These are phyloP conservation scores for Alternaria arbusti DNA, from an alignment of 2,329 filamentous ascomycete genomes.

Conservation along the genomic window DNA sequence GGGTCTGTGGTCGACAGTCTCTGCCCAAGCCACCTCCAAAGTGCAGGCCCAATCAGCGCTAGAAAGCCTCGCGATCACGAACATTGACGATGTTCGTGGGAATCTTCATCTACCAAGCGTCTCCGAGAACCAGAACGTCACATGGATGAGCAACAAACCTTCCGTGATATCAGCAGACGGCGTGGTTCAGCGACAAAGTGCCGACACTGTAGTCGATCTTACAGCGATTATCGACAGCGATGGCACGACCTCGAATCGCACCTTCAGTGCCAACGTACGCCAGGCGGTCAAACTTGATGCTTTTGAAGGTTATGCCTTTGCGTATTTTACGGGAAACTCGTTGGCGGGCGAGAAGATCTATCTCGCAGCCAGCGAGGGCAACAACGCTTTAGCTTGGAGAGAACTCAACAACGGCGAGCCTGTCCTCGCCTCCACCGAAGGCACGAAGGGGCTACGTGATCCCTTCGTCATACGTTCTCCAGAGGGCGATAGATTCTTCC, in stretches of 20 bases:
- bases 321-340: slow-evolving; percentile 59
- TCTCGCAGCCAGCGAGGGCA: slow-evolving; percentile 60
- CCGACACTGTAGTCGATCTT: slow-evolving; percentile 40
- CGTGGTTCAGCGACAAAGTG: slow-evolving; percentile 44
- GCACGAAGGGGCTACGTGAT: slow-evolving; percentile 60
- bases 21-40: slow-evolving; percentile 1
- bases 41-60: slow-evolving; percentile 15
- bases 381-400: slow-evolving; percentile 59
- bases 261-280: slow-evolving; percentile 46
- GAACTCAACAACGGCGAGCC: slow-evolving; percentile 59
- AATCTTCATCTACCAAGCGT: slow-evolving; percentile 48
- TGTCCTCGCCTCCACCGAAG: slow-evolving; percentile 54
- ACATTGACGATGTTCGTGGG: slow-evolving; percentile 49
- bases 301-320: slow-evolving; percentile 58
- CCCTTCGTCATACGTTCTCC: slow-evolving; percentile 61
- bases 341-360: slow-evolving; percentile 60
- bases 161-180: slow-evolving; percentile 47
- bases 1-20: slow-evolving; percentile 7
- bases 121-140: slow-evolving; percentile 40
- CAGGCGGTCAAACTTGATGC: slow-evolving; percentile 41
- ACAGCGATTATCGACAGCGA: slow-evolving; percentile 44
- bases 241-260: slow-evolving; percentile 29
- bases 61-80: slow-evolving; percentile 27
- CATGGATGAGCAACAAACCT: slow-evolving; percentile 47
- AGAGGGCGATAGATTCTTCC: slow-evolving; percentile 59